Conservation (phyloP, 2,329 filamentous ascomycete species). For the Cercospora berteroae region DNA sequence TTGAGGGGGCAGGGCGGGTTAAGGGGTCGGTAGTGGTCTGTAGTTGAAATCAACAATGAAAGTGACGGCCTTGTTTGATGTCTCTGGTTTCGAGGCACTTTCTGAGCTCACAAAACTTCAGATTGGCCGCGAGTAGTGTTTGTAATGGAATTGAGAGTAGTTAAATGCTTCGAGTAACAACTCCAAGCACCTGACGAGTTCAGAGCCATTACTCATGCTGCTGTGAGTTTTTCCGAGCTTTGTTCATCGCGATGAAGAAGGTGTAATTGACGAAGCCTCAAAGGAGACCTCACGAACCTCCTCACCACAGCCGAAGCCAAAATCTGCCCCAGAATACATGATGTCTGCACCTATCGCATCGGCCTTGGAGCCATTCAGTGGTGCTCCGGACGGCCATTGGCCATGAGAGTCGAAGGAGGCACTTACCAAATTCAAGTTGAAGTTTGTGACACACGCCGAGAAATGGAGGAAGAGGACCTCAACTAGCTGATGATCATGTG, state of each 20-base stretch:
- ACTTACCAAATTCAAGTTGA: too few relatives aligned
- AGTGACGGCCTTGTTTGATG: background rate
- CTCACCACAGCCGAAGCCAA: too few relatives aligned
- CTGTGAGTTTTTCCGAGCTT: background rate
- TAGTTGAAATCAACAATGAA: background rate
- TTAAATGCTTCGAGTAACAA: accelerated
- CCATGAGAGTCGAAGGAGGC: too few relatives aligned
- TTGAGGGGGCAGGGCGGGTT: background rate
- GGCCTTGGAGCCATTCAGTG: too few relatives aligned
- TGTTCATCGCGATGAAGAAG: background rate
- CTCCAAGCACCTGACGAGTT: background rate
- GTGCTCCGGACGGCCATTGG: too few relatives aligned
- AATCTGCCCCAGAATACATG: too few relatives aligned
- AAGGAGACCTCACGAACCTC: too few relatives aligned
- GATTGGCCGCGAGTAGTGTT: background rate
- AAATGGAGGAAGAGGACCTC: too few relatives aligned
- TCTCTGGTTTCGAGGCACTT: background rate
- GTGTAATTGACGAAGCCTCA: too few relatives aligned
- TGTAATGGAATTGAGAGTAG: background rate
- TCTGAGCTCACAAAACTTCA: background rate
- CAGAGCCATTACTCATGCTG: background rate
- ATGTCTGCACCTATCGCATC: too few relatives aligned
- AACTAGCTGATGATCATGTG: too few relatives aligned
- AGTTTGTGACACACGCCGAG: too few relatives aligned
- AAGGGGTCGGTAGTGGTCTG: background rate